Evolutionary conservation across 495 filamentous ascomycete species (phyloP), one percentile per base, ranked within the genome.

Genomic region (Glonium stellatum): DNA sequence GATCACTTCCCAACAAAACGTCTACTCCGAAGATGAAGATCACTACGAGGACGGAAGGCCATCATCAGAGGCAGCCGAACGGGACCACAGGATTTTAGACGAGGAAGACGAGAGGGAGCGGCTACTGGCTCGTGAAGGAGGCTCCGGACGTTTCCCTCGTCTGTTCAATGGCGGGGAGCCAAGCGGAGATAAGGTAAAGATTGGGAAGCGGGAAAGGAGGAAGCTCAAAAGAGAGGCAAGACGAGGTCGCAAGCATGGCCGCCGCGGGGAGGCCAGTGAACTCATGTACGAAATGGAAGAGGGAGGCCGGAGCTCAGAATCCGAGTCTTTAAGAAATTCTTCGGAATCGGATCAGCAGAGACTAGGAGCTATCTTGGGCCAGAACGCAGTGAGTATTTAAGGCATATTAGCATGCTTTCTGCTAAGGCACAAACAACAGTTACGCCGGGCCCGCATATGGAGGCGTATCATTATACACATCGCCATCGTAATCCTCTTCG

Each of bases 61-160:
- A 51, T 89, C 87, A 61, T 73, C 80, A 48, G 90, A 95, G 69
- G 75, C 90, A 25, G 76, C 81, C 12, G 78, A 82, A 23, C 82
- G 87, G 70, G 91, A 95, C 67, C 79, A 82, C 49, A 78, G 84
- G n/a, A 85, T 96, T 0, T 71, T 96, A 59, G 80, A 87, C 46
- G 89, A 93, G 62, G 92, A 97, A 75, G 91, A 96, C 58, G 91
- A 97, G 68, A 76, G 87, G 49, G 92, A 95, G 67, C 82, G 86
- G 61, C 71, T 96, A 46, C 77, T 97, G 39, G 74, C 82, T 39
- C 62, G 76, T 68, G 71, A 76, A 65, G 75, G 78, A 53, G 79
- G 82, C 22, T 73, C 74, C 0, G 72, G 80, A 44, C 78, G 83
- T n/a, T 62, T 81, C 8, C 73, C 76, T 50, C 70, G 75, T 19